Base-by-base conservation (phyloP, 1,284 basidiomycete genomes). In the Cryptococcus sp. region DNA sequence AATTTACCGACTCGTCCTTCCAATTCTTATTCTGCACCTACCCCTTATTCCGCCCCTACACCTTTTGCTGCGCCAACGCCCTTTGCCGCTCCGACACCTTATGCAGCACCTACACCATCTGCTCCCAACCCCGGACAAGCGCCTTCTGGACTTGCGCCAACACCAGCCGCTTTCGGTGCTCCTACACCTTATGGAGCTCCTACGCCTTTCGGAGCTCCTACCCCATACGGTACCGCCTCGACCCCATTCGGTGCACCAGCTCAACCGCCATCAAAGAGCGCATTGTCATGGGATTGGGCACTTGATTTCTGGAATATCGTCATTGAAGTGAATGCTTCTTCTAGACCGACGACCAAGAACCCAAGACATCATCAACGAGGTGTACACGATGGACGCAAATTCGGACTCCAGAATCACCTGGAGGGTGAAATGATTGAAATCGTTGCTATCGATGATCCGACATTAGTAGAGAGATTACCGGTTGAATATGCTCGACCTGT, bases 31-130 rank as follows among this genome's bases (percentile, higher is more conserved):
- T 62, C 63, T 16, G 77, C 78, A 13, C 78, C 78, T 7, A 81
- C 80, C 2, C 81, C 79, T 16, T 57, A 60, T 25, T 73, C 69
- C 49, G 79, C 73, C 13, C 77, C 77, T 16, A 81, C 78, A 45
- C 80, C 78, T 36, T 79, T 75, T 23, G 77, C 77, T 59, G 59
- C 67, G 2, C 69, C 69, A n/a, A 78, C 77, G 16, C 77, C 77
- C 4, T 74, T 72, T 52, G 57, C 68, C 41, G 74, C 73, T 0
- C 66, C 74, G 9, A 79, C 78, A 4, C 78, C 77, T 4, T 64
- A 69, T 18, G 64, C 63, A 19, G 77, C 78, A 11, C 79, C 78
- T 4, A 81, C 80, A 2, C 81, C 80, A 4, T 61, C 69, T 40
- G 75, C 74, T 1, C 68, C 75, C 3, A 80, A 78, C 4, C 79